Evolutionary conservation across 805 yeast genomes (phyloP), one percentile per base, ranked within the genome.

Genomic region (Pichia ethanolica): DNA sequence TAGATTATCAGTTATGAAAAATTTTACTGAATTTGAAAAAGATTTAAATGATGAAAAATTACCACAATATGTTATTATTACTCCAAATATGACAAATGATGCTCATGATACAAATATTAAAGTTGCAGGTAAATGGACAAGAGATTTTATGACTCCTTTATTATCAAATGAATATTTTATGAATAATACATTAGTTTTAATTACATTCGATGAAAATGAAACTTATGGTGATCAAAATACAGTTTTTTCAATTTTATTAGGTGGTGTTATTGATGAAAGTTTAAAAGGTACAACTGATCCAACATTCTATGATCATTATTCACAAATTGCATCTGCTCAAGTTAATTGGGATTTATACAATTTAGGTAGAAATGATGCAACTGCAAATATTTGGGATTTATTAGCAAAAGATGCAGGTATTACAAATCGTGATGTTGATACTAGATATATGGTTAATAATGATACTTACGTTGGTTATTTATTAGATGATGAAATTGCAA

Each of bases 41-140:
- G 81, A 76, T 57, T 57, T 72, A 51, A 59, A 58, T 35, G 59
- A 64, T 56, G 59, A 72, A 54, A 57, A 62, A 45, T 65, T 75
- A 55, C 80, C 81, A 41, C 81, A 77, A 68, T 77, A 76, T 75
- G 55, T 68, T 53, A 69, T 75, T 66, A 69, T 77, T 60, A 76
- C 80, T 40, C 81, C 81, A 50, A 75, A 76, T 66, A 71, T 74
- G 74, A 65, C 76, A 51, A 67, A 74, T 63, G 79, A 77, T 59
- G 81, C 79, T 42, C 77, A 77, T 53, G 78, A 73, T 62, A 56
- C 74, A 39, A 73, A 68, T 56, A 70, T 77, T 48, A 68, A 67
- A 48, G 66, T 70, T 45, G 72, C 79, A 26, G 75, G 76, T 38
- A 51, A 56, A 46, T 77, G 81, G 81, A 57, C 74, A 36, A 69